Evolutionary conservation across 768 basidiomycete genomes (phyloP).

Genomic region (Cantharellus anzutake): DNA sequence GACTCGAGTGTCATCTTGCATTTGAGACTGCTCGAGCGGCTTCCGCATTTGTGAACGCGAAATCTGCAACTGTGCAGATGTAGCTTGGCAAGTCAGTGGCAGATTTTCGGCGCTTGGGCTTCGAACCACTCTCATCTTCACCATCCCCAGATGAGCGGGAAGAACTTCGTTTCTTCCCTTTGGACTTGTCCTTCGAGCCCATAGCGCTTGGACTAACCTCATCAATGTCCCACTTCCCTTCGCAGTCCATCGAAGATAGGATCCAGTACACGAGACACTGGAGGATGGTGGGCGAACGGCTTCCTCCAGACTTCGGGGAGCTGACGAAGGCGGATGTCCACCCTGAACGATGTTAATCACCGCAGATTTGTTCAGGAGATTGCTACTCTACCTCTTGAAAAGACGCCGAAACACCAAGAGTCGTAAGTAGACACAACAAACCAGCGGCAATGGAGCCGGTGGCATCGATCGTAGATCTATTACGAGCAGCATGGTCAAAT

Average conservation of each 20-base stretch:
- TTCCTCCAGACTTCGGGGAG: not conserved
- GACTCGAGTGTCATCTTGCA: not conserved
- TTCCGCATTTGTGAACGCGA: not conserved
- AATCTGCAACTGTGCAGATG: not conserved
- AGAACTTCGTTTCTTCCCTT: not conserved
- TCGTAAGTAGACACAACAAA: constrained; percentile 1
- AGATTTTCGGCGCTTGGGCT: not conserved
- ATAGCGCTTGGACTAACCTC: not conserved
- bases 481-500: no score
- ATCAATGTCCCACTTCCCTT: not conserved
- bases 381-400: not conserved
- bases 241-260: constrained; percentile 1
- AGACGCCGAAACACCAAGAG: constrained; percentile 4
- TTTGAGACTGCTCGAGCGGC: not conserved
- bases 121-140: not conserved
- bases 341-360: not conserved
- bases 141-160: not conserved
- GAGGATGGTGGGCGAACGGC: not conserved
- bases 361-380: not conserved
- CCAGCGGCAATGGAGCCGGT: constrained; percentile 1
- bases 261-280: constrained; percentile 5
- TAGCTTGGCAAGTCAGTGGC: not conserved
- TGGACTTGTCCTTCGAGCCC: no score
- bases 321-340: not conserved
- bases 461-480: constrained; percentile 3